Percentiles rank a stretch among this genome's conserved stretches.
These are phyloP conservation scores for Wickerhamiella infanticola DNA, from an alignment of 1,139 yeast species.

Conservation along the genomic window DNA sequence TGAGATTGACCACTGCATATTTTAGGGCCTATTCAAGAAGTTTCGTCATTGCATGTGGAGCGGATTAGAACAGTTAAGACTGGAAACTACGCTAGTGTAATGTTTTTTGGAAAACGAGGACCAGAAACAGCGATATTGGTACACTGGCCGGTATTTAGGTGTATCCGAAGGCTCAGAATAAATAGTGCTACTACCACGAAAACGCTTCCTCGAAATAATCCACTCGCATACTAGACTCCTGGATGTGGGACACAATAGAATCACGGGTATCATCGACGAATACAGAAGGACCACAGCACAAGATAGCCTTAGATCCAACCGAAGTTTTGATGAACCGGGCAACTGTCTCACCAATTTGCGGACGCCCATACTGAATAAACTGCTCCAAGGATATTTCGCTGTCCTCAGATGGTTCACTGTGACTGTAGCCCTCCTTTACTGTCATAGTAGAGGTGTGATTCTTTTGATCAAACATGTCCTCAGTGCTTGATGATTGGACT, in stretches of 20 bases:
- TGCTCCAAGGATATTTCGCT: conserved; percentile 1
- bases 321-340: conserved; percentile 11
- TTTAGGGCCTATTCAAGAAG: too few species aligned
- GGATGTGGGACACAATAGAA: conserved; percentile 18
- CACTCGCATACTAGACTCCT: conserved; percentile 16
- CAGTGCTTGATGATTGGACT: not conserved
- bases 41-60: too few species aligned
- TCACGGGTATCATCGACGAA: conserved; percentile 17
- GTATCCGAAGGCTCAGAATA: too few species aligned
- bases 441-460: not conserved
- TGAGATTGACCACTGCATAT: too few species aligned
- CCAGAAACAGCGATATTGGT: too few species aligned
- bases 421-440: not conserved
- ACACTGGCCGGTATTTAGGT: too few species aligned
- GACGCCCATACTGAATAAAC: conserved; percentile 11
- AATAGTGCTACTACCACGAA: conserved; percentile 17
- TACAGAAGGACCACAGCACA: conserved; percentile 20
- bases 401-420: not conserved
- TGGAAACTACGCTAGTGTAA: too few species aligned
- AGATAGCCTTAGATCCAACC: conserved; percentile 15
- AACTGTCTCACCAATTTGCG: conserved; percentile 12
- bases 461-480: not conserved
- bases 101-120: too few species aligned
- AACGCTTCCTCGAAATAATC: conserved; percentile 27
- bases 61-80: too few species aligned